Evolutionary conservation across 768 basidiomycete species (phyloP).

Genomic region (Neoboletus brunneissimus): DNA sequence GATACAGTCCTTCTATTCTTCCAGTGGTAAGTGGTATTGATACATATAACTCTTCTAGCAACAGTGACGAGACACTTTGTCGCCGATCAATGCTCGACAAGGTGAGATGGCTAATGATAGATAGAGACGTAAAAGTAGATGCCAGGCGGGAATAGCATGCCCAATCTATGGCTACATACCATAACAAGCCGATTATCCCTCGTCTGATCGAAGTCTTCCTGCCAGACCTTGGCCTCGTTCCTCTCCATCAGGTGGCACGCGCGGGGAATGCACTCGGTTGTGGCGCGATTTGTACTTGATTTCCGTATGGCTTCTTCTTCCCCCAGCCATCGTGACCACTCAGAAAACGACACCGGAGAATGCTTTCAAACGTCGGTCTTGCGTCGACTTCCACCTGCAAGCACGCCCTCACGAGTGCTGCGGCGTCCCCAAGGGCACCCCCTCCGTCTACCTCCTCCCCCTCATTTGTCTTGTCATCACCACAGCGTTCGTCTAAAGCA

Average conservation of each 20-base stretch:
- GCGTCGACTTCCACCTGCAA: conserved; percentile 73
- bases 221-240: conserved; percentile 13
- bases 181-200: background rate
- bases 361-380: conserved; percentile 82
- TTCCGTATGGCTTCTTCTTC: conserved; percentile 32
- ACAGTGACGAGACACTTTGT: conserved; percentile 8
- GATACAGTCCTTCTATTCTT: background rate
- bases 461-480: conserved; percentile 65
- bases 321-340: conserved; percentile 77
- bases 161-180: conserved; percentile 14
- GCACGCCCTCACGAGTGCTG: conserved; percentile 80
- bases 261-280: conserved; percentile 35
- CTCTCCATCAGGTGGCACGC: conserved; percentile 22
- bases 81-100: conserved; percentile 10
- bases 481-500: conserved; percentile 75
- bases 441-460: conserved; percentile 83
- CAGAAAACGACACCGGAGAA: conserved; percentile 79
- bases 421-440: conserved; percentile 79
- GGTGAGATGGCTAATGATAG: conserved; percentile 6
- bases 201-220: conserved; percentile 1
- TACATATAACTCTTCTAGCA: conserved; percentile 10
- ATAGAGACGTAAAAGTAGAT: conserved; percentile 8
- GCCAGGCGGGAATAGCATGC: conserved; percentile 5
- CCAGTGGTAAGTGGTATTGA: background rate
- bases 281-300: conserved; percentile 20